phyloP scores from a whole-genome alignment of 768 basidiomycete species.

The Auriscalpium orientale region DNA sequence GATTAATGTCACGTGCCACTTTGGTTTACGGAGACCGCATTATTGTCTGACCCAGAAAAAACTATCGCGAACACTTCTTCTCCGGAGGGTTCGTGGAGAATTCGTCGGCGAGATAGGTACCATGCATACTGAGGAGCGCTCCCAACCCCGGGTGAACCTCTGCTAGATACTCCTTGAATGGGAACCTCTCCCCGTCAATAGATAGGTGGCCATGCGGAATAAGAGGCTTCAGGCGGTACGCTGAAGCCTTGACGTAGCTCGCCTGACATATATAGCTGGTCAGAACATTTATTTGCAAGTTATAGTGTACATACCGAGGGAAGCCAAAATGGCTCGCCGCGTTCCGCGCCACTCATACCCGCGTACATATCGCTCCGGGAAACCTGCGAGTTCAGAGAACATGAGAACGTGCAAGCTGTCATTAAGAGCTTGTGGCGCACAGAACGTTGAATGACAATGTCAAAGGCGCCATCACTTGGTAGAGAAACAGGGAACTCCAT shows the following conservation, averaged over 20 bases:
- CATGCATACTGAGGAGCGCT: slow-evolving; percentile 56
- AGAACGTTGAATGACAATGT: slow-evolving; percentile 55
- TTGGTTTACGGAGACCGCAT: too few relatives aligned
- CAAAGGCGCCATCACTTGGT: slow-evolving; percentile 73
- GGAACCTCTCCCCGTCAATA: slow-evolving; percentile 74
- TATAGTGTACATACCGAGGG: slow-evolving; percentile 36
- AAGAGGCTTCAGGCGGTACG: slow-evolving; percentile 65
- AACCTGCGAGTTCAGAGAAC: slow-evolving; percentile 25
- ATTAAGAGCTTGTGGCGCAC: slow-evolving; percentile 31
- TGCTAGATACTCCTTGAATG: slow-evolving; percentile 68
- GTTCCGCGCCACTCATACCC: slow-evolving; percentile 52
- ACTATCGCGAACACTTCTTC: too few relatives aligned
- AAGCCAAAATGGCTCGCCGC: slow-evolving; percentile 57
- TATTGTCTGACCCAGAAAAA: too few relatives aligned
- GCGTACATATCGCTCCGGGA: slow-evolving; percentile 44
- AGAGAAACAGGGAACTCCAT: slow-evolving; percentile 82
- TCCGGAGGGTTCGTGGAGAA: too few relatives aligned
- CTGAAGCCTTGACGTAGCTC: slow-evolving; percentile 64
- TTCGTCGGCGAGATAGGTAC: slow-evolving; percentile 46
- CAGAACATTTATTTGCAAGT: too few relatives aligned
- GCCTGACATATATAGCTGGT: slow-evolving; percentile 32
- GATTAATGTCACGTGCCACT: too few relatives aligned
- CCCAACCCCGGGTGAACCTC: slow-evolving; percentile 66
- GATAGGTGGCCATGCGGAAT: slow-evolving; percentile 46
- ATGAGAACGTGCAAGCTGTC: neutral